phyloP scores from a whole-genome alignment of 2,329 filamentous ascomycete species.

The Pyrenochaeta sp. region DNA sequence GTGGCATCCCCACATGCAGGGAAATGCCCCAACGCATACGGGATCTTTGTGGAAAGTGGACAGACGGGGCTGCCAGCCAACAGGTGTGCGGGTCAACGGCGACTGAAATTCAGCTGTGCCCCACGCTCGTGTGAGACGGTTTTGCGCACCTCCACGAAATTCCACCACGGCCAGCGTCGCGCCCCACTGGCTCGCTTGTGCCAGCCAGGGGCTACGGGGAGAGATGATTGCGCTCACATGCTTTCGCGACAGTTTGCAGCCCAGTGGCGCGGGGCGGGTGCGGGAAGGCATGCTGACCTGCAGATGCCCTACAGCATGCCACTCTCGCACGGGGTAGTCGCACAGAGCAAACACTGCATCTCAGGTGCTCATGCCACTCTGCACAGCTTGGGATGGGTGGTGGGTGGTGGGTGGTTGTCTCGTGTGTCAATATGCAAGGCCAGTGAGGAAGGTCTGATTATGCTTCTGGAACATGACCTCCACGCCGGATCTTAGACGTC shows the following conservation, averaged over 20 bases:
- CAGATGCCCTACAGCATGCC: conserved; percentile 24
- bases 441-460: conserved; percentile 1
- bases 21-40: neutral
- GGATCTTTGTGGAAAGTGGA: conserved; percentile 15
- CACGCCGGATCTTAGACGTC: neutral
- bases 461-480: conserved; percentile 17
- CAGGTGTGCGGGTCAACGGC: neutral
- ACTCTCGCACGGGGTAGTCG: conserved; percentile 16
- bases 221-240: conserved; percentile 24
- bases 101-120: conserved; percentile 15
- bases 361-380: conserved; percentile 18
- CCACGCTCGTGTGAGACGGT: conserved; percentile 25
- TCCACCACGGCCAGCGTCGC: conserved; percentile 15
- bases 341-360: conserved; percentile 14
- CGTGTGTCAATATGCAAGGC: conserved; percentile 11
- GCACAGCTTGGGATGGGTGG: neutral
- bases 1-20: conserved; percentile 16
- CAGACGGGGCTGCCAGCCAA: conserved; percentile 10
- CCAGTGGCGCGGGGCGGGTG: conserved; percentile 26
- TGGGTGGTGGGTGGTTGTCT: conserved; percentile 3
- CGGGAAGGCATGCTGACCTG: conserved; percentile 28
- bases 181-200: conserved; percentile 27
- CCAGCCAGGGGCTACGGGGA: conserved; percentile 11
- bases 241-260: conserved; percentile 26
- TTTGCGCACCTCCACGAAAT: conserved; percentile 23